Percentiles rank a stretch among this genome's conserved stretches.
Evolutionary conservation across 345 rosid species (phyloP).

Genomic region (Leavenworthia alabamica): DNA sequence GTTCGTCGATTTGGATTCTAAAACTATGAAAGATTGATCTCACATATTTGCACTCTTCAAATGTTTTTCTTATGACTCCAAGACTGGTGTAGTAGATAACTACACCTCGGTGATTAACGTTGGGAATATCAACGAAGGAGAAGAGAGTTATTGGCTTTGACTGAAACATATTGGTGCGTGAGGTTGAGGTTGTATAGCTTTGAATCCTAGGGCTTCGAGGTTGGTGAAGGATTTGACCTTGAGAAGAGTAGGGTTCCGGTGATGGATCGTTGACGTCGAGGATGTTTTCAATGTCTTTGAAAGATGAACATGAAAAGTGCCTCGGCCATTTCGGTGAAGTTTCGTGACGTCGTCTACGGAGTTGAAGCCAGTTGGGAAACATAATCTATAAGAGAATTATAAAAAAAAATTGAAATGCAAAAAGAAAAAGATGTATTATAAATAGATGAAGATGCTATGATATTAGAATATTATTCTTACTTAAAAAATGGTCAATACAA

Average conservation of each 20-base stretch:
- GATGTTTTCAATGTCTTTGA: conserved; percentile 46
- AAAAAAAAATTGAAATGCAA: background rate
- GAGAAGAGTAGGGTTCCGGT: conserved; percentile 23
- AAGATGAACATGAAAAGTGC: conserved; percentile 44
- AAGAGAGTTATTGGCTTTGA: conserved; percentile 2
- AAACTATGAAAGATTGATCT: conserved; percentile 50
- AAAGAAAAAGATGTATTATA: background rate
- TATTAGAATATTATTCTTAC: background rate
- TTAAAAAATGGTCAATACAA: background rate
- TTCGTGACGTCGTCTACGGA: background rate
- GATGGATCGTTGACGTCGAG: conserved; percentile 10
- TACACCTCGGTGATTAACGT: conserved; percentile 38
- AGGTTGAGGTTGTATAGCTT: conserved; percentile 4
- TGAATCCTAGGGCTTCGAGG: conserved; percentile 40
- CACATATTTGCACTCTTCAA: conserved; percentile 60
- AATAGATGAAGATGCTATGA: background rate
- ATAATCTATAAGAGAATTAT: background rate
- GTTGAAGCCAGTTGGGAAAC: conserved; percentile 51
- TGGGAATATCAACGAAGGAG: conserved; percentile 10
- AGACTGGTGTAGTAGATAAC: conserved; percentile 77
- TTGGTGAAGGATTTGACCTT: conserved; percentile 55
- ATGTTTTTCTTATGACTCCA: conserved; percentile 61
- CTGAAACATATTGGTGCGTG: conserved; percentile 29
- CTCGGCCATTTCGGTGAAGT: conserved; percentile 14
- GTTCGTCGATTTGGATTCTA: conserved; percentile 57